Percentiles rank a stretch among this genome's conserved stretches.
Conservation (phyloP, 139 green algal genomes). For the Zygnema cylindricum region DNA sequence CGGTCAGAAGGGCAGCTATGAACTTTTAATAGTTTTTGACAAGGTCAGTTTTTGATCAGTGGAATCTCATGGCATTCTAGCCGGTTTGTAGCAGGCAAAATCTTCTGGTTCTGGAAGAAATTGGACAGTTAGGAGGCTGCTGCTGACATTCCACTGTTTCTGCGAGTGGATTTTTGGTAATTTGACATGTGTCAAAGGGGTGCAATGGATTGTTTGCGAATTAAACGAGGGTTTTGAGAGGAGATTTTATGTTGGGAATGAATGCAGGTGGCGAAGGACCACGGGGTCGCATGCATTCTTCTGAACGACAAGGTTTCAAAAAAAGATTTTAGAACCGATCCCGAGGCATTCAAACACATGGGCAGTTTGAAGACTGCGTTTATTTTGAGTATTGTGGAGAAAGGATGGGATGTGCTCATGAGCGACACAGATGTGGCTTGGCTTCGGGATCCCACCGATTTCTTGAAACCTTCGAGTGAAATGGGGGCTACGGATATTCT, state of each 20-base stretch:
- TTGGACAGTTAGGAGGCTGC: no score
- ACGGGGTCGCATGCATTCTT: background rate
- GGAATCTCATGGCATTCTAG: no score
- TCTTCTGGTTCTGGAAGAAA: no score
- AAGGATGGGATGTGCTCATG: slow-evolving; percentile 46
- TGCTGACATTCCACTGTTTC: no score
- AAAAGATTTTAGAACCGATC: slow-evolving; percentile 37
- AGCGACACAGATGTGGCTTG: slow-evolving; percentile 63
- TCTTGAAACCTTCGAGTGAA: slow-evolving; percentile 26
- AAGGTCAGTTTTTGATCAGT: no score
- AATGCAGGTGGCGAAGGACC: slow-evolving; percentile 15
- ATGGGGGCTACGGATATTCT: slow-evolving; percentile 50
- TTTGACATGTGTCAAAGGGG: no score
- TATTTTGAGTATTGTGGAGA: slow-evolving; percentile 55
- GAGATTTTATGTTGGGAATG: background rate
- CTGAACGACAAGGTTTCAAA: background rate
- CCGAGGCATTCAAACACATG: slow-evolving; percentile 63
- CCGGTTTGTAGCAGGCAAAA: no score
- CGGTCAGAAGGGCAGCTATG: background rate
- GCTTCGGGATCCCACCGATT: slow-evolving; percentile 53
- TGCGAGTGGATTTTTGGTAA: no score
- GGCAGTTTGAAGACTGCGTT: slow-evolving; percentile 62
- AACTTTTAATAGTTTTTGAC: no score
- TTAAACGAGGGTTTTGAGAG: no score
- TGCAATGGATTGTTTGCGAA: no score